A percentile compares a stretch with the other conserved stretches of the same genome.
Conservation (phyloP, 805 yeast genomes). For the Myxozyma neotropica region DNA sequence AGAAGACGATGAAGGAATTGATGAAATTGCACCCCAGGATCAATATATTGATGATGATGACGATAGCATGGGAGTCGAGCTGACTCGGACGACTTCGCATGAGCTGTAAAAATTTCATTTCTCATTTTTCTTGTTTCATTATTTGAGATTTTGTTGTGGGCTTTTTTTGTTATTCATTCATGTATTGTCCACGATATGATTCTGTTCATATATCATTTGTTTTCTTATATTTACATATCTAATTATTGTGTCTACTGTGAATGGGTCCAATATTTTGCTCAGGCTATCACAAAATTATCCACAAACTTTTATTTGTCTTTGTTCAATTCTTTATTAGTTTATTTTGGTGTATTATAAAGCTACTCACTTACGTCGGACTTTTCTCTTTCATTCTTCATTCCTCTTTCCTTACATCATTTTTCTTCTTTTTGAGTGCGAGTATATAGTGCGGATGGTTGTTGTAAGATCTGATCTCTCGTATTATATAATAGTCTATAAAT, state of each 20-base stretch:
- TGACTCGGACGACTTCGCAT: slow-evolving; percentile 10
- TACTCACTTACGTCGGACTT: neutral
- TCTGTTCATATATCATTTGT: too few relatives aligned
- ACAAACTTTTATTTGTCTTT: neutral
- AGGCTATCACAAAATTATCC: too few relatives aligned
- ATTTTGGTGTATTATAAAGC: slow-evolving; percentile 5
- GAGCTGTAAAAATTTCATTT: slow-evolving; percentile 3
- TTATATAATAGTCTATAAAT: too few relatives aligned
- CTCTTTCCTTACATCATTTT: neutral
- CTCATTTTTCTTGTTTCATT: neutral
- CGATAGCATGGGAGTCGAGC: slow-evolving; percentile 12
- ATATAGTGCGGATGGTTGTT: too few relatives aligned
- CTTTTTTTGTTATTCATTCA: neutral
- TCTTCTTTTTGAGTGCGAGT: neutral
- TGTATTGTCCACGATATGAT: neutral
- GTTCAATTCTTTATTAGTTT: neutral
- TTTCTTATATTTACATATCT: too few relatives aligned
- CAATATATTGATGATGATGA: slow-evolving; percentile 9
- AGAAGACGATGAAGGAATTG: slow-evolving; percentile 2
- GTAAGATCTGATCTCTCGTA: too few relatives aligned
- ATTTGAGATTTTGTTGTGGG: neutral
- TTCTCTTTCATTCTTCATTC: neutral
- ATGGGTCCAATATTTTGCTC: too few relatives aligned
- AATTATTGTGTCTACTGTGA: too few relatives aligned
- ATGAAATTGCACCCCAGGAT: slow-evolving; percentile 4